Evolutionary conservation across 2,329 filamentous ascomycete species (phyloP), one percentile per base, ranked within the genome.

Genomic region (Cephalotrichum gorgonifer): DNA sequence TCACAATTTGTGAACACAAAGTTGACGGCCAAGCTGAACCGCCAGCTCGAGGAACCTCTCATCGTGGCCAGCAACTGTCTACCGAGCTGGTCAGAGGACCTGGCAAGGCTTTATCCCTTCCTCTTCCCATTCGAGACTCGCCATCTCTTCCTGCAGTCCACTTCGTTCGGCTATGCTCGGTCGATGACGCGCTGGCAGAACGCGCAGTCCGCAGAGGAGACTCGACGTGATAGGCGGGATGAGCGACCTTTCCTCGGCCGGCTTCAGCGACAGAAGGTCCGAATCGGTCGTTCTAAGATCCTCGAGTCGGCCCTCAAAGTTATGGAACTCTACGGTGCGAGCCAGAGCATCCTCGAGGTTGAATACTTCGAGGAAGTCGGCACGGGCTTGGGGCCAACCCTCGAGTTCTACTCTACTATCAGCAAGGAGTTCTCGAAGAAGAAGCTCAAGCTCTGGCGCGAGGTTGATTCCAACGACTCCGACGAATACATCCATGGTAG

Each of bases 311-410:
- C 93, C 0, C 75, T 97, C 64, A 98, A 98, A 66, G 93, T 98
- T 27, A 97, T 98, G 91, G 91, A 98, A 58, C 78, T 97, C 3
- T 98, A 98, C 59, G 93, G 93, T 1, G 88, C 88, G n/a, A 95
- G 91, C 1, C 88, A 95, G 51, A 97, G 91, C 62, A 87, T 97
- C 26, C 71, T 98, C 1, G 93, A 98, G 61, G 91, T 98, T 2
- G 94, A 98, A 60, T 98, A 98, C 61, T 98, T 98, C 57, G 93
- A 97, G 59, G 93, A 98, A 67, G 93, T 98, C 22, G 93, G 93
- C 50, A 98, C 94, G 23, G 93, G 93, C 43, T 75, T 98, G 43
- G 93, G 93, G 0, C 93, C 93, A 4, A 98, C 93, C 0, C 76
- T 98, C 14, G 93, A 98, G 62, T 98, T 98, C 64, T 98, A 98